Conservation (phyloP, 2,329 filamentous ascomycete genomes). For the Aspergillus sp. region DNA sequence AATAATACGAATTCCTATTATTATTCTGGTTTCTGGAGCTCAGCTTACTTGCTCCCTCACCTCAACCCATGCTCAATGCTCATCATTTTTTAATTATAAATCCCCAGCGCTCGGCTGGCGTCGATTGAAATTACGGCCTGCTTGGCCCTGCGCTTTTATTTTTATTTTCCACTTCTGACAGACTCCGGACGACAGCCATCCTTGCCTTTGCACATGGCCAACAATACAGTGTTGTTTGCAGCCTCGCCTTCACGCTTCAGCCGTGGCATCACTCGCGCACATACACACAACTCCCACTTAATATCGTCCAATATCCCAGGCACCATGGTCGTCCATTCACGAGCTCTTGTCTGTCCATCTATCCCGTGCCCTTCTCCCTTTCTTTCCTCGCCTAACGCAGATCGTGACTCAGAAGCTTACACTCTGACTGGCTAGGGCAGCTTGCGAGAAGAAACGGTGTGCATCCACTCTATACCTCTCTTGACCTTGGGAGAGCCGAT, state of each 20-base stretch:
- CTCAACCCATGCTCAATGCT: not conserved
- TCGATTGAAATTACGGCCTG: constrained; percentile 9
- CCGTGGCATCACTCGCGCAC: too few species aligned
- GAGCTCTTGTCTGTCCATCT: not conserved
- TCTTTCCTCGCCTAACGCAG: not conserved
- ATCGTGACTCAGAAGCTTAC: not conserved
- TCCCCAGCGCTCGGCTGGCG: not conserved
- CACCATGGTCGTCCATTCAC: not conserved
- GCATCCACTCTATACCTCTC: constrained; percentile 1
- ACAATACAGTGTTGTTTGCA: not conserved
- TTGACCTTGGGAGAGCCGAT: not conserved
- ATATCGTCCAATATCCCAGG: not conserved
- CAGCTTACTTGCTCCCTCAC: constrained; percentile 4
- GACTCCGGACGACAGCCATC: not conserved
- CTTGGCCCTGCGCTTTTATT: constrained; percentile 1
- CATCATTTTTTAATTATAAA: not conserved
- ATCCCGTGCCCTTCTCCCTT: not conserved
- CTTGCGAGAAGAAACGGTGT: not conserved
- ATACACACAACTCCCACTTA: not conserved
- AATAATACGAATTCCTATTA: not conserved
- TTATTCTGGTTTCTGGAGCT: not conserved
- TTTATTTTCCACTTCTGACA: not conserved
- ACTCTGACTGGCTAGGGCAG: constrained; percentile 2
- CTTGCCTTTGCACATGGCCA: not conserved
- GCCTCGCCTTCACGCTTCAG: not conserved